A percentile compares a stretch with the other conserved stretches of the same genome.
Conservation (phyloP, 305 asterid species). For the Ilex paraguariensis region DNA sequence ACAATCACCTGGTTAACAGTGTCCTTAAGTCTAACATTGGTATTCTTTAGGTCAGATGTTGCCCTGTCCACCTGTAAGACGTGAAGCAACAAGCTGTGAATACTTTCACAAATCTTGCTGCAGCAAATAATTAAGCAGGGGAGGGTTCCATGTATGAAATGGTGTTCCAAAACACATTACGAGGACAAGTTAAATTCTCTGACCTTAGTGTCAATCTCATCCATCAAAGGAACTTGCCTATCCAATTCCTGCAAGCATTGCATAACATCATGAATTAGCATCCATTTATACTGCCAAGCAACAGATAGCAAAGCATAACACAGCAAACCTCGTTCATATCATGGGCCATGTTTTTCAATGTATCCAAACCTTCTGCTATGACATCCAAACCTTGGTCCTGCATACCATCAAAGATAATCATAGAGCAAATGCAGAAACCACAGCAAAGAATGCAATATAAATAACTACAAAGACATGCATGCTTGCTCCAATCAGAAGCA, state of each 20-base stretch:
- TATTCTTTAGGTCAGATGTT: conserved; percentile 81
- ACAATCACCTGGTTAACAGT: conserved; percentile 79
- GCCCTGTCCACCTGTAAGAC: conserved; percentile 82
- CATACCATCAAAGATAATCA: not conserved
- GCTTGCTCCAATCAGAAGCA: conserved; percentile 2
- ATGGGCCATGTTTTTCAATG: conserved; percentile 82
- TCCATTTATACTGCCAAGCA: conserved; percentile 13
- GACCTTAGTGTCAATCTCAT: conserved; percentile 93
- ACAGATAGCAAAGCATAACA: conserved; percentile 16
- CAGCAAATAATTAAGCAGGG: no score
- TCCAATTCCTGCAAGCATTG: conserved; percentile 68
- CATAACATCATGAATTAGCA: conserved; percentile 8
- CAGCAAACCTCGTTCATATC: conserved; percentile 91
- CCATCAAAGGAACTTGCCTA: conserved; percentile 96
- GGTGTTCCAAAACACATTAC: no score
- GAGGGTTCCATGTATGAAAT: no score
- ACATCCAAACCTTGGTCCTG: conserved; percentile 92
- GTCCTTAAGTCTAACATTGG: conserved; percentile 87
- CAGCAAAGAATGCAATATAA: not conserved
- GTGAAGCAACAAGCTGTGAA: not conserved
- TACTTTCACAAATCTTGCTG: conserved; percentile 2
- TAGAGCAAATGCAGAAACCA: conserved; percentile 8
- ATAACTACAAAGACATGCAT: conserved; percentile 10
- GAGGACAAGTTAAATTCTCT: conserved; percentile 13
- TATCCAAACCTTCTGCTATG: conserved; percentile 82